Conservation (phyloP, 805 yeast genomes). For the Metschnikowia colocasiae region DNA sequence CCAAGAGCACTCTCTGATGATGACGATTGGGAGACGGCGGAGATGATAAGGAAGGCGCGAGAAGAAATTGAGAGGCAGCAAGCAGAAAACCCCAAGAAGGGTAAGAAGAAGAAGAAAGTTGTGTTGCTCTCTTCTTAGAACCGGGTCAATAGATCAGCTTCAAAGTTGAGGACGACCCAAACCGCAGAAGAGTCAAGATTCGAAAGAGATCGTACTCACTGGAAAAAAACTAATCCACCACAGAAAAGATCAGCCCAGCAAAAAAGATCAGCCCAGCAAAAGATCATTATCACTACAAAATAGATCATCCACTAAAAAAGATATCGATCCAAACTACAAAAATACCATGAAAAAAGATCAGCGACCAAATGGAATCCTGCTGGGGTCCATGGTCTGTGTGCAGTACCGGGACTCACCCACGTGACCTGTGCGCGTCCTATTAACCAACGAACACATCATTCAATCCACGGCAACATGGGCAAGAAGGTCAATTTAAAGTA, state of each 20-base stretch:
- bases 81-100: slow-evolving; percentile 20
- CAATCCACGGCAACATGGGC: slow-evolving; percentile 14
- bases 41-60: slow-evolving; percentile 50
- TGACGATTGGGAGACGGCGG: slow-evolving; percentile 48
- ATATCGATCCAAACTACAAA: too few species aligned
- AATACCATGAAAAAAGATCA: too few species aligned
- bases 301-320: too few species aligned
- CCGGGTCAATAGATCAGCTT: too few species aligned
- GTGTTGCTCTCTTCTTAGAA: slow-evolving; percentile 28
- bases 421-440: neutral
- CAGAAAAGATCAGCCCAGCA: too few species aligned
- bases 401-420: neutral
- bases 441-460: slow-evolving; percentile 1
- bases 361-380: too few species aligned
- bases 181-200: too few species aligned
- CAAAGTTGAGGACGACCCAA: too few species aligned
- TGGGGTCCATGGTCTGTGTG: neutral
- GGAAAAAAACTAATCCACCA: too few species aligned
- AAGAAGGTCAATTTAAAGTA: slow-evolving; percentile 26
- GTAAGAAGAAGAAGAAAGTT: slow-evolving; percentile 45
- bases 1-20: slow-evolving; percentile 34
- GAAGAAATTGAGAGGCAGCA: slow-evolving; percentile 39
- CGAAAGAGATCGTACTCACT: too few species aligned
- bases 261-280: too few species aligned
- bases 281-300: too few species aligned